Evolutionary conservation across 805 yeast species (phyloP), one percentile per base, ranked within the genome.

Genomic region (Candida sithepensis): DNA sequence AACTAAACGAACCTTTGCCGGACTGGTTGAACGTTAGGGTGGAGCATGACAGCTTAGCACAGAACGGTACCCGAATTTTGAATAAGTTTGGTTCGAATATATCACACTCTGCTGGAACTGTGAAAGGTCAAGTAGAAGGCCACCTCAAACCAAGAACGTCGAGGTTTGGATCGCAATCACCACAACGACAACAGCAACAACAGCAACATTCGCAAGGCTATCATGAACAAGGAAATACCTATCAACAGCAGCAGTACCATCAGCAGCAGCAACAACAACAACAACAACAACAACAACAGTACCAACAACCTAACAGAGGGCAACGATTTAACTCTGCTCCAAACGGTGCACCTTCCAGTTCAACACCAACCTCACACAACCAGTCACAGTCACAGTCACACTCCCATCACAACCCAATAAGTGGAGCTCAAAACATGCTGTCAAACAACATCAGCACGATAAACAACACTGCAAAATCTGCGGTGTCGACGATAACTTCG

Each of bases 21-120:
- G 57, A 56, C 3, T 68, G 70, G 70, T 46, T 66, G 21, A 56
- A 49, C n/a, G 51, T 42, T 16, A 28, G 26, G 22, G 46, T 34
- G 13, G 50, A 37, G 24, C 33, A 32, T 24, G 44, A 38, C 8
- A 22, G 24, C 22, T 9, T 16, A 18, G 34, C 16, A 23, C 22
- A 26, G n/a, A 16, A 16, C 32, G 46, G 44, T 18, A 6, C 37
- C 3, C 19, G 40, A 37, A 18, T 54, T n/a, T 36, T 48, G 19
- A 47, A 48, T 32, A 49, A 47, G 46, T 24, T 54, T 26, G 53
- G 52, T 7, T 41, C 55, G 10, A 47, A 49, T 13, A 18, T 54
- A 18, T 43, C 44, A 12, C 45, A 32, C 26, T 46, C 52, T 4
- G 45, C 47, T 20, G 50, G 42, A 14, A 44, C 51, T 1, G 41